Evolutionary conservation across 345 rosid species (phyloP).

Genomic region (Trapa incisa): DNA sequence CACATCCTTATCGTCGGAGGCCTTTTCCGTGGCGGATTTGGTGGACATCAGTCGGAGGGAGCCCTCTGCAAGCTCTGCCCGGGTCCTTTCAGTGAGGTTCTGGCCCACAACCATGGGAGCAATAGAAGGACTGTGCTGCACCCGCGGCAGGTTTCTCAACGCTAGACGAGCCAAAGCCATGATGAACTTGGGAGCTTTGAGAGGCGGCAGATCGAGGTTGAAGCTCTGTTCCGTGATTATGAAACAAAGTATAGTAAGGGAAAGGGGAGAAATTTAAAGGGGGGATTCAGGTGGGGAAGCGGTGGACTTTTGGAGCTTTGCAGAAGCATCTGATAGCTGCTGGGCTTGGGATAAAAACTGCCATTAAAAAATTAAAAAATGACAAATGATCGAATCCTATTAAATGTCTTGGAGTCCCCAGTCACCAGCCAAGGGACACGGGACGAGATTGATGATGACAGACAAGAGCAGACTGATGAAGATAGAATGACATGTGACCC

Average conservation of each 20-base stretch:
- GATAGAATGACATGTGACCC: neutral
- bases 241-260: neutral
- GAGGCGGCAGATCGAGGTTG: neutral
- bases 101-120: conserved; percentile 9
- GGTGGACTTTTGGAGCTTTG: conserved; percentile 7
- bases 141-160: conserved; percentile 37
- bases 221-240: neutral
- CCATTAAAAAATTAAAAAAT: neutral
- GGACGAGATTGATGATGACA: neutral
- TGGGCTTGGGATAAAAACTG: conserved; percentile 5
- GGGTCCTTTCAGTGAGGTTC: neutral
- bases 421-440: neutral
- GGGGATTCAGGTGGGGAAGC: neutral
- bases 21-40: conserved; percentile 5
- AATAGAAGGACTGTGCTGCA: conserved; percentile 12
- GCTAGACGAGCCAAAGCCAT: conserved; percentile 65
- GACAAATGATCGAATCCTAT: neutral
- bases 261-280: conserved; percentile 9
- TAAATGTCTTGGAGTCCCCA: no score
- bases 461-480: neutral
- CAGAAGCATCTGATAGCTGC: conserved; percentile 46
- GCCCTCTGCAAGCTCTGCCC: conserved; percentile 12
- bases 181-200: neutral
- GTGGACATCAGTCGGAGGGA: neutral
- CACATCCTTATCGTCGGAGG: conserved; percentile 31